phyloP scores from a whole-genome alignment of 1,284 basidiomycete genomes.

The Pseudozyma sp. region DNA sequence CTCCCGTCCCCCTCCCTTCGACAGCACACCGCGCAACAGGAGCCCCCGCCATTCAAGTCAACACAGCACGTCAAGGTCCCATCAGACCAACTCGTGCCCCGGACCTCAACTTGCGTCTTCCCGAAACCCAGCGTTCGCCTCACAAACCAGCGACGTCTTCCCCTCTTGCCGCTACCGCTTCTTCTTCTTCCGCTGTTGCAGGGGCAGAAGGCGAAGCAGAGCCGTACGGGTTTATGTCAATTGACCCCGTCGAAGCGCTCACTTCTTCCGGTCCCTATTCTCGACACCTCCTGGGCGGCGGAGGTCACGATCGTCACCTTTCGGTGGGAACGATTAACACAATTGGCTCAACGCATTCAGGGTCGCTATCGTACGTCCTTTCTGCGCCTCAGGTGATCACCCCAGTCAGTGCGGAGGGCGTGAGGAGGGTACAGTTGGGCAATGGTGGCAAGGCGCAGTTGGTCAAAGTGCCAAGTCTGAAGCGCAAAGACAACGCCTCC shows the following conservation, averaged over 20 bases:
- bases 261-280: conserved; percentile 12
- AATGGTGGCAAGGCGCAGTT: conserved; percentile 50
- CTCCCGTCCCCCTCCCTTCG: conserved; percentile 18
- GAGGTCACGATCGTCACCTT: conserved; percentile 12
- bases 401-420: conserved; percentile 35
- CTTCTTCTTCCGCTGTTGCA: neutral
- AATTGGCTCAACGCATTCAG: conserved; percentile 28
- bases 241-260: conserved; percentile 43
- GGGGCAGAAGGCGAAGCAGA: neutral
- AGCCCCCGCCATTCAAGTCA: conserved; percentile 32
- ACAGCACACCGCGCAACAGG: conserved; percentile 37
- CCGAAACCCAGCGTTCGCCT: conserved; percentile 15
- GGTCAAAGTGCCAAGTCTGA: conserved; percentile 27
- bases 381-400: conserved; percentile 51
- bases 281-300: neutral
- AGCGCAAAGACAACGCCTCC: conserved; percentile 18
- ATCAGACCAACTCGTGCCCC: conserved; percentile 44
- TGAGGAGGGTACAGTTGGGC: conserved; percentile 35
- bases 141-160: conserved; percentile 23
- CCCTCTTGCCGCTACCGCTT: conserved; percentile 12
- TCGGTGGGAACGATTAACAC: conserved; percentile 43
- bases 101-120: conserved; percentile 48
- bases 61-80: conserved; percentile 21
- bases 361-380: conserved; percentile 36
- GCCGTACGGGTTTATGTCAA: conserved; percentile 45